These are phyloP conservation scores for Stipa capillata DNA, from an alignment of 176 grass and related monocot genomes.

Conservation along the genomic window DNA sequence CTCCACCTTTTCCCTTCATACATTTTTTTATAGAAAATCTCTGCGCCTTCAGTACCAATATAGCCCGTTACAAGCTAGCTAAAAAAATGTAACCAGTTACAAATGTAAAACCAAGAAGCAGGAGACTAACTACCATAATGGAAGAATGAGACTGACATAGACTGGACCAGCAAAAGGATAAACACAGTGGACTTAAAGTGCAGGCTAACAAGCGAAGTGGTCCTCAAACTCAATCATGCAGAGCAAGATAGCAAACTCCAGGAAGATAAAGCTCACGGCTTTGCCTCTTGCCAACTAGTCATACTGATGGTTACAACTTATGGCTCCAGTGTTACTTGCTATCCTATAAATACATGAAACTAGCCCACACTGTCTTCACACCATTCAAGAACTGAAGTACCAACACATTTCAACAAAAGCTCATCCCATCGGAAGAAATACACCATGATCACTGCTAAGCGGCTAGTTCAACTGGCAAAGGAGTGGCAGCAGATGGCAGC, in stretches of 20 bases:
- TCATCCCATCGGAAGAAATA: not conserved
- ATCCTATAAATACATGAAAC: conserved; percentile 27
- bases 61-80: conserved; percentile 16
- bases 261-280: not conserved
- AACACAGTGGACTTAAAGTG: conserved; percentile 26
- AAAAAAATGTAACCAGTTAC: conserved; percentile 5
- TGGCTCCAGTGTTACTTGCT: not conserved
- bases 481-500: conserved; percentile 38
- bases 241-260: conserved; percentile 2
- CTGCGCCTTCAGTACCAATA: not conserved
- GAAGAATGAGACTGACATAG: conserved; percentile 8
- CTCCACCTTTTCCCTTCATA: no score
- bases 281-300: conserved; percentile 22
- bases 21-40: no score
- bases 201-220: conserved; percentile 15
- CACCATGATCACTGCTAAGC: conserved; percentile 34
- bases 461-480: conserved; percentile 31
- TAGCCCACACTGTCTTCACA: conserved; percentile 15
- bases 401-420: conserved; percentile 8
- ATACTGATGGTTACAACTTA: conserved; percentile 11
- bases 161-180: conserved; percentile 1
- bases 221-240: conserved; percentile 29
- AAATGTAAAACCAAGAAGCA: conserved; percentile 26
- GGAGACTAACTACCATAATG: conserved; percentile 15
- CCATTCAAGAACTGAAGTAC: conserved; percentile 7